phyloP scores from a whole-genome alignment of 2,329 filamentous ascomycete species.

The Aspergillus aculeatinus region DNA sequence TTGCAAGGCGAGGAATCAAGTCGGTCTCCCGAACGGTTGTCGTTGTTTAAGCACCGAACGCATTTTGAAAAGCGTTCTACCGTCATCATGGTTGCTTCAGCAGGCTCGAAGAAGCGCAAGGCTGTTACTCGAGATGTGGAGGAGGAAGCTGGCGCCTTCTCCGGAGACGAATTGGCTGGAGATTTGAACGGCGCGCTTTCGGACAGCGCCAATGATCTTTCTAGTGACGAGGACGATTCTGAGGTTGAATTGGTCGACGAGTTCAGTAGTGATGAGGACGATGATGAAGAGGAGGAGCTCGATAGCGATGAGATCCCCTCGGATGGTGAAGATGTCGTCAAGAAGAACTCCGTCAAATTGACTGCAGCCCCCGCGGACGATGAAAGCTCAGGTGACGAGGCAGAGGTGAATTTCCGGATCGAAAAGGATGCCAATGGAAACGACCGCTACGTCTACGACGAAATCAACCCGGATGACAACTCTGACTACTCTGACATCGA shows the following conservation, averaged over 20 bases:
- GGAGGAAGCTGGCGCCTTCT: conserved; percentile 51
- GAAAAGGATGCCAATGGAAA: conserved; percentile 86
- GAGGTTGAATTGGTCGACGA: conserved; percentile 58
- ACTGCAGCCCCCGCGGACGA: conserved; percentile 13
- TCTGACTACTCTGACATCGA: conserved; percentile 89
- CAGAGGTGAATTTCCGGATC: conserved; percentile 57
- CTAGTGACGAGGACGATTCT: conserved; percentile 42
- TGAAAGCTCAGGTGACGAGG: conserved; percentile 34
- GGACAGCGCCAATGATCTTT: conserved; percentile 43
- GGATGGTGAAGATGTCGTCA: conserved; percentile 43
- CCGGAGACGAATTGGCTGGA: conserved; percentile 59
- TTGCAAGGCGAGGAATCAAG: conserved; percentile 7
- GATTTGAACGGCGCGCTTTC: conserved; percentile 45
- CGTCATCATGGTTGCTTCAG: conserved; percentile 35
- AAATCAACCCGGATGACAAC: conserved; percentile 92
- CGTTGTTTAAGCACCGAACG: not conserved
- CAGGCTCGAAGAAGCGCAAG: conserved; percentile 63
- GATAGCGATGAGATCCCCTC: conserved; percentile 54
- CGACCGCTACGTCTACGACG: conserved; percentile 84
- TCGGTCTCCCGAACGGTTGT: not conserved
- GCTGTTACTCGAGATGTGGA: conserved; percentile 56
- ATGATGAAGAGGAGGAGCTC: conserved; percentile 50
- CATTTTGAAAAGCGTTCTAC: conserved; percentile 1
- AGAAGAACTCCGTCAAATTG: conserved; percentile 35
- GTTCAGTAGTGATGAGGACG: conserved; percentile 50